Percentiles rank a stretch among this genome's conserved stretches.
phyloP scores from a whole-genome alignment of 192 early-diverging fungal genomes.

The Umbelopsis ramanniana region DNA sequence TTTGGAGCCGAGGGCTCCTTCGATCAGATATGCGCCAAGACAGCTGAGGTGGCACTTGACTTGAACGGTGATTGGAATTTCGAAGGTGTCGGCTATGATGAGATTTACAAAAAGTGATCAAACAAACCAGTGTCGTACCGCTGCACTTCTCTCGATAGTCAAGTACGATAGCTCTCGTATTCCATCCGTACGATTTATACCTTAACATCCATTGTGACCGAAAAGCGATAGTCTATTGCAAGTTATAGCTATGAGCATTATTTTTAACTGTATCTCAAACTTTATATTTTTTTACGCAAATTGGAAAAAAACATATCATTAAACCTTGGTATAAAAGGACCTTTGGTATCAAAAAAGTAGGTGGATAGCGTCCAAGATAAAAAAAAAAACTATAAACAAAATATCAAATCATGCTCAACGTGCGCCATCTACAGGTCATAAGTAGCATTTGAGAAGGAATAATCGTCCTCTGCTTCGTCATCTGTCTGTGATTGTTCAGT shows the following conservation, averaged over 20 bases:
- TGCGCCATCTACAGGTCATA: slow-evolving; percentile 31
- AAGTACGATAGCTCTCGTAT: background rate
- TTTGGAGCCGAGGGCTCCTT: slow-evolving; percentile 30
- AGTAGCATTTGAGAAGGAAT: slow-evolving; percentile 40
- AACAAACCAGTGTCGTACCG: background rate
- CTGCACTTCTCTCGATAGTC: background rate
- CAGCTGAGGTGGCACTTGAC: slow-evolving; percentile 41
- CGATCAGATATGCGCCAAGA: slow-evolving; percentile 29
- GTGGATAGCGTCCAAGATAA: no score
- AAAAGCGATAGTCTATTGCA: no score
- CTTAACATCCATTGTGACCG: background rate
- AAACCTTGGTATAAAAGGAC: no score
- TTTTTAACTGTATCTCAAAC: no score
- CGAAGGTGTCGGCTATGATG: slow-evolving; percentile 36
- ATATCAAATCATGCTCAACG: background rate
- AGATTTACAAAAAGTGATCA: slow-evolving; percentile 15
- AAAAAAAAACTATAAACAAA: background rate
- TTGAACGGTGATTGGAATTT: slow-evolving; percentile 37
- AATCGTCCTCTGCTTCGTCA: slow-evolving; percentile 30
- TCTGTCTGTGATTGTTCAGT: background rate
- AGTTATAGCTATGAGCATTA: no score
- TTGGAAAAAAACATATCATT: no score
- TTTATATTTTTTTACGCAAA: no score
- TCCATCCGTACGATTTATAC: background rate
- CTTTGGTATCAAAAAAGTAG: background rate